Conservation (phyloP, 345 rosid genomes). For the Trapa bicornis region DNA sequence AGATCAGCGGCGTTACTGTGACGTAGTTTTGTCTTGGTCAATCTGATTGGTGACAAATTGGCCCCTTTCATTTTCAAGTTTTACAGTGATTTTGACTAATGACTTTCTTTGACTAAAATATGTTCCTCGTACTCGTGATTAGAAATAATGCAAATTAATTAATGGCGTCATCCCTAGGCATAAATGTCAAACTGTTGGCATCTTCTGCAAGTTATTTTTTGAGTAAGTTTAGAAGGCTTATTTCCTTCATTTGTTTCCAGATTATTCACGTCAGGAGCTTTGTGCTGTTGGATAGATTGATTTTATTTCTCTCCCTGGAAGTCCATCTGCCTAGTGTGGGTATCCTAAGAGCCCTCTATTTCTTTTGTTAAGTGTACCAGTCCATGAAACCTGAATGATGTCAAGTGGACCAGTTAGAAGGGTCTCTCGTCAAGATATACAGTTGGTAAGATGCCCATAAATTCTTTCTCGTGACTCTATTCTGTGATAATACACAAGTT, state of each 20-base stretch:
- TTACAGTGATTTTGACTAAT: background rate
- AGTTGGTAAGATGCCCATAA: slow-evolving; percentile 42
- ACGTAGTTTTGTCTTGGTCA: background rate
- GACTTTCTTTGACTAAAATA: background rate
- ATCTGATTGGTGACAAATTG: background rate
- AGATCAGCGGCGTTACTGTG: background rate
- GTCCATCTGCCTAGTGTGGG: background rate
- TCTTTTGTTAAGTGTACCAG: background rate
- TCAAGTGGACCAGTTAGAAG: slow-evolving; percentile 64
- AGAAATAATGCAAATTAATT: too few relatives aligned
- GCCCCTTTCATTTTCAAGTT: background rate
- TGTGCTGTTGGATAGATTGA: background rate
- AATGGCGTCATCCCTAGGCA: background rate
- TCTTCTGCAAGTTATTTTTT: too few relatives aligned
- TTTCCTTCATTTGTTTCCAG: background rate
- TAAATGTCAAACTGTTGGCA: background rate
- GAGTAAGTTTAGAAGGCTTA: too few relatives aligned
- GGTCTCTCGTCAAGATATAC: slow-evolving; percentile 84
- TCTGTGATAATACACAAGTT: background rate
- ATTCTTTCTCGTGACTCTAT: slow-evolving; percentile 5
- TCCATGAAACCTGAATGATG: slow-evolving; percentile 21
- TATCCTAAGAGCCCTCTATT: background rate
- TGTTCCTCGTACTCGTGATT: background rate
- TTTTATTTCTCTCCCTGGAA: background rate
- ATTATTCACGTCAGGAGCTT: background rate